These are phyloP conservation scores for Calonectria crousiana DNA, from an alignment of 2,329 filamentous ascomycete species.

Conservation along the genomic window DNA sequence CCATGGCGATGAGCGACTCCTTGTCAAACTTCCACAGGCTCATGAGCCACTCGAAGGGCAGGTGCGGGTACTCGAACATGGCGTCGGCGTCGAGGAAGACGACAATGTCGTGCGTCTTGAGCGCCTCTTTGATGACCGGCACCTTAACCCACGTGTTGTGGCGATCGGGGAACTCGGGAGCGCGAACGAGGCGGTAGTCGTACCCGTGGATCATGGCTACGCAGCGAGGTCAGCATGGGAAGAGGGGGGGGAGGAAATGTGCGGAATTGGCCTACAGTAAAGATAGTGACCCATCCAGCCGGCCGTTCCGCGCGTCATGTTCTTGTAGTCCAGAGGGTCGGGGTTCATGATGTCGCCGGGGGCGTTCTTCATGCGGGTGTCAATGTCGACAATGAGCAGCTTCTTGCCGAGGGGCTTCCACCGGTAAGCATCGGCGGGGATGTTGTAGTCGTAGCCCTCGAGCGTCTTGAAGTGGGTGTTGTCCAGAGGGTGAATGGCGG, in stretches of 20 bases:
- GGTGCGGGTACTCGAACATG: slow-evolving; percentile 54
- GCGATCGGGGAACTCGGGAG: slow-evolving; percentile 54
- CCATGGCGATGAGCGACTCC: slow-evolving; percentile 58
- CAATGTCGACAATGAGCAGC: slow-evolving; percentile 38
- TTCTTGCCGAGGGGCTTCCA: slow-evolving; percentile 36
- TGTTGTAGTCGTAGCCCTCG: slow-evolving; percentile 34
- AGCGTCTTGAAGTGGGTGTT: slow-evolving; percentile 12
- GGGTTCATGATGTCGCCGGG: slow-evolving; percentile 33
- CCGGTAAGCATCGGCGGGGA: slow-evolving; percentile 17
- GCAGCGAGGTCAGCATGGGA: background rate
- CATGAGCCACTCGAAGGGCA: slow-evolving; percentile 62
- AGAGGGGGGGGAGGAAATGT: too few species aligned
- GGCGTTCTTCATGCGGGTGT: slow-evolving; percentile 26
- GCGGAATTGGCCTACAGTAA: slow-evolving; percentile 26
- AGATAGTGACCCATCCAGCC: slow-evolving; percentile 40
- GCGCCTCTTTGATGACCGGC: slow-evolving; percentile 51
- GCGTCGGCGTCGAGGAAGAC: slow-evolving; percentile 60
- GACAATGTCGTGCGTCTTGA: slow-evolving; percentile 55
- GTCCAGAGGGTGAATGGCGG: slow-evolving; percentile 14
- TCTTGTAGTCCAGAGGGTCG: slow-evolving; percentile 21
- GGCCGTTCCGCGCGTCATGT: slow-evolving; percentile 35
- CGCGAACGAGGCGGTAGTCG: slow-evolving; percentile 61
- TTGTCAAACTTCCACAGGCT: slow-evolving; percentile 58
- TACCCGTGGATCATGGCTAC: slow-evolving; percentile 59
- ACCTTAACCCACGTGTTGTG: slow-evolving; percentile 61